These are phyloP conservation scores for Phytopythium boreale DNA, from an alignment of 352 stramenopile genomes.

Conservation along the genomic window DNA sequence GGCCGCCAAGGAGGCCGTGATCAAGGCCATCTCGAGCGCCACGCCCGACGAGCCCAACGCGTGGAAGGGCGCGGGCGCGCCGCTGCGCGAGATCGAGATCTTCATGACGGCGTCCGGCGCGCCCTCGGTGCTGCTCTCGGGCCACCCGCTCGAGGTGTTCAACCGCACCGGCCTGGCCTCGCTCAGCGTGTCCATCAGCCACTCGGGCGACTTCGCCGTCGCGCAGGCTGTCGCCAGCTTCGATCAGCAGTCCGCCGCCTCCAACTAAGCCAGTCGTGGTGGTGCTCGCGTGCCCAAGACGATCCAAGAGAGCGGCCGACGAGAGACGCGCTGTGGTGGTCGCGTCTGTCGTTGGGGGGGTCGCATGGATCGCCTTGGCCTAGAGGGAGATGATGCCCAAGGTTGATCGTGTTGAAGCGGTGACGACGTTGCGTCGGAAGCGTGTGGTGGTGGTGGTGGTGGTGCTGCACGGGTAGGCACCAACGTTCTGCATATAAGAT, in stretches of 20 bases:
- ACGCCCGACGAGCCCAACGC: constrained; percentile 58
- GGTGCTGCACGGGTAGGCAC: background rate
- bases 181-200: constrained; percentile 87
- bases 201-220: constrained; percentile 86
- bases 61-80: constrained; percentile 69
- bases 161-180: constrained; percentile 67
- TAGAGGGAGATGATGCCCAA: too few relatives aligned
- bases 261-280: background rate
- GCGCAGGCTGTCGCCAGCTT: constrained; percentile 80
- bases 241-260: constrained; percentile 16
- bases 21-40: constrained; percentile 88
- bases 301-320: background rate
- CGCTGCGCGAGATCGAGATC: constrained; percentile 85
- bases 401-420: background rate
- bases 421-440: background rate
- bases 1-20: constrained; percentile 88
- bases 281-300: too few relatives aligned
- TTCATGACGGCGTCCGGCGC: constrained; percentile 76
- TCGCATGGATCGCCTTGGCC: background rate
- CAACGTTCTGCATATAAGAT: constrained; percentile 5
- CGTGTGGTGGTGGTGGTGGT: background rate
- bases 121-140: constrained; percentile 72
- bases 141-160: constrained; percentile 75
- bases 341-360: background rate
- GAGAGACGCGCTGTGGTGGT: constrained; percentile 7